Evolutionary conservation across 768 basidiomycete species (phyloP).

Genomic region (Aureoboletus auriporus): DNA sequence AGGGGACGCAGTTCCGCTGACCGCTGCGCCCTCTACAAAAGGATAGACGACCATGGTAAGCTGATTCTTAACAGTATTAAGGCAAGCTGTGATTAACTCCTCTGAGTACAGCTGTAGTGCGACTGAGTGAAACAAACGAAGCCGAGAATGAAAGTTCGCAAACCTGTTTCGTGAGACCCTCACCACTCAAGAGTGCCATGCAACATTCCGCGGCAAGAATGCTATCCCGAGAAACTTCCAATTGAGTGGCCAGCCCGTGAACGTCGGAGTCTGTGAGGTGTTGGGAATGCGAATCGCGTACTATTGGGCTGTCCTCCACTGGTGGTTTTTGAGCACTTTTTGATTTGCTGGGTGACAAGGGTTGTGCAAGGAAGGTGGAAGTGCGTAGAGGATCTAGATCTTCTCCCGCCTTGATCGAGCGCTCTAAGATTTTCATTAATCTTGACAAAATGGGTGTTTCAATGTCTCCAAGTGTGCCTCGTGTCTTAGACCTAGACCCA

Average conservation of each 20-base stretch:
- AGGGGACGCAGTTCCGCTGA: conserved; percentile 37
- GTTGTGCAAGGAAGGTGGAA: conserved; percentile 18
- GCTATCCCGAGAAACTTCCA: conserved; percentile 68
- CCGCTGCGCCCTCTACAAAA: conserved; percentile 69
- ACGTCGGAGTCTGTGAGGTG: conserved; percentile 45
- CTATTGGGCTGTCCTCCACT: not conserved
- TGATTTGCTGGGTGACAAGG: conserved; percentile 38
- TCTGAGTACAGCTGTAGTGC: conserved; percentile 79
- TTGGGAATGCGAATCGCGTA: conserved; percentile 11
- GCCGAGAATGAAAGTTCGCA: conserved; percentile 13
- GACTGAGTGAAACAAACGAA: conserved; percentile 1
- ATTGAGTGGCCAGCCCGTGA: conserved; percentile 43
- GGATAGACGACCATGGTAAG: conserved; percentile 80
- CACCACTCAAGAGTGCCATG: conserved; percentile 71
- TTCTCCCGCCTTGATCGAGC: conserved; percentile 74
- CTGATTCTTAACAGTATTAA: conserved; percentile 74
- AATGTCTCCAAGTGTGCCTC: conserved; percentile 63
- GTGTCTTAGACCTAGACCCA: conserved; percentile 38
- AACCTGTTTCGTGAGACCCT: conserved; percentile 85
- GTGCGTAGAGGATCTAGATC: conserved; percentile 66
- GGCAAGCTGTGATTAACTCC: conserved; percentile 80
- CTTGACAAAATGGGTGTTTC: conserved; percentile 60
- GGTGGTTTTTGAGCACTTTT: conserved; percentile 45
- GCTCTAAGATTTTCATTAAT: conserved; percentile 72
- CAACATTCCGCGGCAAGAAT: conserved; percentile 82